Percentiles rank a stretch among this genome's conserved stretches.
These are phyloP conservation scores for Leucocoprinus sp. DNA, from an alignment of 768 basidiomycete genomes.

Conservation along the genomic window DNA sequence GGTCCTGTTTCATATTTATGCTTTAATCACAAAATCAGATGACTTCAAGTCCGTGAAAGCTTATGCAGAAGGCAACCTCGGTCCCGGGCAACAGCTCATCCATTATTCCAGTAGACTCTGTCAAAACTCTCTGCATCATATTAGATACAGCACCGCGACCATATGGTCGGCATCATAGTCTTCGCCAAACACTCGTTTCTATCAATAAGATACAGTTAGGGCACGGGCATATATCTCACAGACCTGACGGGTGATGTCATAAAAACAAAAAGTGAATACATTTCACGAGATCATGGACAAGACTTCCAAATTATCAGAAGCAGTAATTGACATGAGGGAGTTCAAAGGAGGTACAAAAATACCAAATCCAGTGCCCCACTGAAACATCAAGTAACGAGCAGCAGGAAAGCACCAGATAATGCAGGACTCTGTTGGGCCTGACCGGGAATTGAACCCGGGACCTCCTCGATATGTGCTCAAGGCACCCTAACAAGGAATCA, in stretches of 20 bases:
- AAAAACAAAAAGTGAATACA: too few species aligned
- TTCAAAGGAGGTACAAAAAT: too few species aligned
- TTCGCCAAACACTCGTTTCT: too few species aligned
- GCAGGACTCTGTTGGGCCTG: slow-evolving; percentile 39
- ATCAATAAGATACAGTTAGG: too few species aligned
- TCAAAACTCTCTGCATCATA: too few species aligned
- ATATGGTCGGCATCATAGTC: too few species aligned
- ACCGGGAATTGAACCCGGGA: slow-evolving; percentile 84
- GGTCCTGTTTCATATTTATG: neutral
- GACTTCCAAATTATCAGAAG: too few species aligned
- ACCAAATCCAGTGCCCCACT: neutral
- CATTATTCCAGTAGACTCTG: neutral
- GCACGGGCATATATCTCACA: too few species aligned
- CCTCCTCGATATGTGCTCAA: slow-evolving; percentile 51
- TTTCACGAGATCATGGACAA: too few species aligned
- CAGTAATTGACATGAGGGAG: too few species aligned
- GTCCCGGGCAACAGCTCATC: neutral
- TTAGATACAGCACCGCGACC: too few species aligned
- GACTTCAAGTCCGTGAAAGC: neutral
- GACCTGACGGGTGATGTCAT: too few species aligned
- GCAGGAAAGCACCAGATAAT: neutral
- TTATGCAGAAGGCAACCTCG: slow-evolving; percentile 1
- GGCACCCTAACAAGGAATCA: slow-evolving; percentile 55
- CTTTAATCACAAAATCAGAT: neutral
- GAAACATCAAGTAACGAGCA: neutral